Evolutionary conservation across 163 green algal species (phyloP), one percentile per base, ranked within the genome.

Genomic region (Scenedesmus sp.): DNA sequence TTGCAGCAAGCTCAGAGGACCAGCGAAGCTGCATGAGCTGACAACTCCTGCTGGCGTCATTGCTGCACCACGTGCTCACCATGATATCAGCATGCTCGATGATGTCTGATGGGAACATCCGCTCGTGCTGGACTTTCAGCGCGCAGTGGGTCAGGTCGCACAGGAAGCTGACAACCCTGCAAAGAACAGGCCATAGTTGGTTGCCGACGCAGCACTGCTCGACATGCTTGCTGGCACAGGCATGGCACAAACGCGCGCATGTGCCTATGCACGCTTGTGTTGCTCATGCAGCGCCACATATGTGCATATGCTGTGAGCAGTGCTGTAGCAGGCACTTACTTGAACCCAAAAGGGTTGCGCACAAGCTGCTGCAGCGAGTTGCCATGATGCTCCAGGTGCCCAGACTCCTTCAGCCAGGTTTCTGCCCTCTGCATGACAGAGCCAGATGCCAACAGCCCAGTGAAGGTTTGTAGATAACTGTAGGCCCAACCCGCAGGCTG

Each of bases 341-440:
- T 90, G 15, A 84, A 73, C 7, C 90, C 90, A 56, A 23, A 46
- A 3, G 90, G 56, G 26, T 84, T 85, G 18, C 90, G 83, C 59
- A 82, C 20, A 46, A 90, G 87, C 0, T 84, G 23, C 34, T 55
- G 57, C 55, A 87, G 52, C 5, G 84, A 87, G 54, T 86, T 56
- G 70, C 56, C 74, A 73, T 82, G 46, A 3, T 57, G 70, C 1
- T 86, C 83, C 16, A 93, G 84, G 34, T 55, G 20, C 8, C 77
- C 85, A 23, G 52, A 26, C 64, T 96, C 93, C 74, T 88, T 92
- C 23, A 95, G 86, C 94, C 94, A 96, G 10, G 92, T 91, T 0
- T 91, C 86, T 23, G 93, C 90, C 57, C 85, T 94, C 91, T 95
- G 94, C 20, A 79, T 16, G 7, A 2, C 54, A 34, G 18, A 89